Evolutionary conservation across 768 basidiomycete species (phyloP), one percentile per base, ranked within the genome.

Genomic region (Daedaleopsis sinensis): DNA sequence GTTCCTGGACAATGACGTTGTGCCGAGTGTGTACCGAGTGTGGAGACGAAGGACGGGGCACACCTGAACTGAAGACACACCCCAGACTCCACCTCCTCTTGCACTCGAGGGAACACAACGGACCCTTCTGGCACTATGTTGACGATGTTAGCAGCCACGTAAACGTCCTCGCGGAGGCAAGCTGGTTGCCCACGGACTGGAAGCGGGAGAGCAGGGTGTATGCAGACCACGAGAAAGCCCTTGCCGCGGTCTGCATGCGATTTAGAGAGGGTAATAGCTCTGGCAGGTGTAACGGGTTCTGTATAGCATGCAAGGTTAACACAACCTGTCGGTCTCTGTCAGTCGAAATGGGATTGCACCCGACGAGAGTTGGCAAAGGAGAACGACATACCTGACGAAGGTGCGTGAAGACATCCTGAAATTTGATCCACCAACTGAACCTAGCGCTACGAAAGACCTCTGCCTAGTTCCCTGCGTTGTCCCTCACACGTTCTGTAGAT

Each of bases 401-500:
- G 58, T 85, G 83, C 15, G 76, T 76, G 60, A 88, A 70, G 9
- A 82, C 76, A 56, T 86, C 86, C 36, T 79, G 76, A 16, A 88
- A 67, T 32, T 88, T 69, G 47, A 4, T 65, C 49, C 68, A 61
- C 73, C 78, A 72, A 80, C 47, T 11, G 65, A 51, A 18, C 48
- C 58, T 8, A 72, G 44, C 21, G 75, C 77, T 38, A 35, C 36
- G 13, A 7, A 10, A 8, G 18, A 38, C 10, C 16, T 36, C 32
- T n/a, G 15, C 10, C 63, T 13, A 73, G 43, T 18, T 76, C 4
- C 70, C 71, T 18, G 71, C 78, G 38, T 79, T 57, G 54, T 79
- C 75, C 5, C 80, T 80, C 10, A 79, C 69, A 27, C 63, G 67
- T 36, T 57, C 32, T 1, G 71, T 43, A 4, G 68, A 59, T 0